Evolutionary conservation across 192 early-diverging fungal species (phyloP).

Genomic region (Coemansia sp.): DNA sequence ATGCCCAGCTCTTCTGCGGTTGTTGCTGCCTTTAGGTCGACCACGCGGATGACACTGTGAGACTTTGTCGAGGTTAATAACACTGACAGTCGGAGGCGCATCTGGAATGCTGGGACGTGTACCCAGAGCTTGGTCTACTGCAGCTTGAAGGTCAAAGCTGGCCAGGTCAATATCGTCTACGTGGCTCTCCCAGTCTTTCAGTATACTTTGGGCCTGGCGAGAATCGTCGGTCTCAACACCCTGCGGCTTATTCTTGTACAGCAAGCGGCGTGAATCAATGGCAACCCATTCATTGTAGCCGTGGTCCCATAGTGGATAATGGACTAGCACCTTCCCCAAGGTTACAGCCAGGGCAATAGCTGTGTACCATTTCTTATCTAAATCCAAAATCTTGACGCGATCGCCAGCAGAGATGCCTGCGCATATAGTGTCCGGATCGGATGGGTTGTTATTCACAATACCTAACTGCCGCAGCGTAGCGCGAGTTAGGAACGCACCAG

Average conservation of each 20-base stretch:
- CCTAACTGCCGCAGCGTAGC: constrained; percentile 50
- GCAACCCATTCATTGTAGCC: constrained; percentile 50
- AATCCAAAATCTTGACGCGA: constrained; percentile 23
- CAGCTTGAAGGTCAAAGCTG: constrained; percentile 24
- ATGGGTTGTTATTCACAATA: constrained; percentile 7
- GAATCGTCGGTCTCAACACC: neutral
- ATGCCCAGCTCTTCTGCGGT: constrained; percentile 40
- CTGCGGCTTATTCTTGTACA: constrained; percentile 18
- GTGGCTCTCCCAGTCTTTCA: constrained; percentile 1
- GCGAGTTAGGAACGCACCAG: constrained; percentile 56
- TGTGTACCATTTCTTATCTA: constrained; percentile 46
- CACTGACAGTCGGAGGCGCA: constrained; percentile 1
- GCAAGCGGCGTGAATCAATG: constrained; percentile 35
- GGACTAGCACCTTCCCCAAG: constrained; percentile 34
- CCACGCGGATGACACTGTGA: constrained; percentile 7
- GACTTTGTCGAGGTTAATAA: neutral
- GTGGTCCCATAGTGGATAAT: constrained; percentile 47
- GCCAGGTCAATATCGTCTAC: constrained; percentile 7
- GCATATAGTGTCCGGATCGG: constrained; percentile 12
- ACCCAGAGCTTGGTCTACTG: constrained; percentile 5
- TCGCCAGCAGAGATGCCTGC: constrained; percentile 28
- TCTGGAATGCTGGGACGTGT: neutral
- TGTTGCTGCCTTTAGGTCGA: constrained; percentile 29
- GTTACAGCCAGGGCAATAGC: constrained; percentile 25
- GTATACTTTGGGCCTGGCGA: constrained; percentile 3